Evolutionary conservation across 768 basidiomycete genomes (phyloP).

Genomic region (Saitozyma sp.): DNA sequence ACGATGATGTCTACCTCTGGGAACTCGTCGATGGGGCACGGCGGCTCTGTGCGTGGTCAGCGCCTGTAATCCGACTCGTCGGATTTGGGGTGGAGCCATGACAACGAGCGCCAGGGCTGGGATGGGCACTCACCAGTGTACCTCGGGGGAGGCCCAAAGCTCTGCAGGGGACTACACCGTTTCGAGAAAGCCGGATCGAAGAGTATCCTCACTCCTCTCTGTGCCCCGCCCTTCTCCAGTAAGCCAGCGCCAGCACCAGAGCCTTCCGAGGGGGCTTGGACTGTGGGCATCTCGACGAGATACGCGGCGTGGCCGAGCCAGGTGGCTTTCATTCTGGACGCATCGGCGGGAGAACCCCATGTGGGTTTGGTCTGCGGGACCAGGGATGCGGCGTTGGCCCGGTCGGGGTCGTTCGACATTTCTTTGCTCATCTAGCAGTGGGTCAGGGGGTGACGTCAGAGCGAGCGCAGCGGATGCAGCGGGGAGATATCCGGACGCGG

Average conservation of each 20-base stretch:
- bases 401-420: conserved; percentile 11
- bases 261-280: conserved; percentile 1
- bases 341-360: conserved; percentile 15
- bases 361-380: conserved; percentile 31
- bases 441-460: background rate
- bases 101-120: background rate
- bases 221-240: conserved; percentile 9
- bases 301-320: conserved; percentile 53
- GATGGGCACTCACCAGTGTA: conserved; percentile 23
- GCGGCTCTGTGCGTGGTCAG: conserved; percentile 45
- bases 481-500: background rate
- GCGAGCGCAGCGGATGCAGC: background rate
- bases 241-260: background rate
- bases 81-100: background rate
- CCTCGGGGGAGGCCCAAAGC: conserved; percentile 20
- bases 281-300: conserved; percentile 51
- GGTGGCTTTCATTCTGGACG: conserved; percentile 30
- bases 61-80: background rate
- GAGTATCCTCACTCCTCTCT: conserved; percentile 48
- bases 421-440: conserved; percentile 6
- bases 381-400: conserved; percentile 13
- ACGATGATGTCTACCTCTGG: conserved; percentile 65
- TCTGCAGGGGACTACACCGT: conserved; percentile 45
- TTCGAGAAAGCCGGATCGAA: conserved; percentile 52
- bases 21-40: conserved; percentile 61